These are phyloP conservation scores for Trametes hirsuta DNA, from an alignment of 1,284 basidiomycete genomes.

Conservation along the genomic window DNA sequence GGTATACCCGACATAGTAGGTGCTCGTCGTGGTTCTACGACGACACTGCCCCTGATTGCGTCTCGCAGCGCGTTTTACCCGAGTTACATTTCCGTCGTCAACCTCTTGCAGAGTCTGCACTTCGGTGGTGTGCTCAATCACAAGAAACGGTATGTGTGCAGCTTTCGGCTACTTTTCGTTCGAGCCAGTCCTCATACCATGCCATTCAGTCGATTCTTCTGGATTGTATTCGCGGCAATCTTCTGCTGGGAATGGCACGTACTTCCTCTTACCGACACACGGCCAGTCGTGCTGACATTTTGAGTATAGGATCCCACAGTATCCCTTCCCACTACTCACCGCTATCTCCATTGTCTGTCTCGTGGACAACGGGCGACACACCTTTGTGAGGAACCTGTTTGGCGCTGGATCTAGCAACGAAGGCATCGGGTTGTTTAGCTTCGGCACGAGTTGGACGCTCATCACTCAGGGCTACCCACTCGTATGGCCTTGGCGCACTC, in stretches of 20 bases:
- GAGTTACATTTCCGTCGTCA: slow-evolving; percentile 53
- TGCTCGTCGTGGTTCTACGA: too few species aligned
- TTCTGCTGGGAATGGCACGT: slow-evolving; percentile 52
- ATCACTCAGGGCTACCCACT: slow-evolving; percentile 57
- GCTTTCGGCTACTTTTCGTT: background rate
- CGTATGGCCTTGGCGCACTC: slow-evolving; percentile 54
- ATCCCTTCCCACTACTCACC: slow-evolving; percentile 48
- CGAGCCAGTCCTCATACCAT: background rate
- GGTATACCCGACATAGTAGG: slow-evolving; percentile 67
- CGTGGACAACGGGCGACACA: slow-evolving; percentile 49
- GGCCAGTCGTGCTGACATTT: background rate
- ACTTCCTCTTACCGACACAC: background rate
- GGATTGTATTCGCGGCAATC: slow-evolving; percentile 55
- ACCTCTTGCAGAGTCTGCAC: slow-evolving; percentile 61
- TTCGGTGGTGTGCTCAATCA: slow-evolving; percentile 48
- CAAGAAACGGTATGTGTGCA: slow-evolving; percentile 43
- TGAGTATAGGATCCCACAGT: slow-evolving; percentile 42
- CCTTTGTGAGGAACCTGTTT: slow-evolving; percentile 52
- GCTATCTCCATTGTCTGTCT: slow-evolving; percentile 55
- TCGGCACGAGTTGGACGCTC: slow-evolving; percentile 55
- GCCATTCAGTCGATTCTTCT: slow-evolving; percentile 45
- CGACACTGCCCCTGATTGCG: background rate
- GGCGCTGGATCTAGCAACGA: slow-evolving; percentile 57
- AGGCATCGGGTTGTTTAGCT: slow-evolving; percentile 52
- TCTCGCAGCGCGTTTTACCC: slow-evolving; percentile 57